A percentile compares a stretch with the other conserved stretches of the same genome.
Conservation (phyloP, 2,329 filamentous ascomycete genomes). For the Aspergillus awamori region DNA sequence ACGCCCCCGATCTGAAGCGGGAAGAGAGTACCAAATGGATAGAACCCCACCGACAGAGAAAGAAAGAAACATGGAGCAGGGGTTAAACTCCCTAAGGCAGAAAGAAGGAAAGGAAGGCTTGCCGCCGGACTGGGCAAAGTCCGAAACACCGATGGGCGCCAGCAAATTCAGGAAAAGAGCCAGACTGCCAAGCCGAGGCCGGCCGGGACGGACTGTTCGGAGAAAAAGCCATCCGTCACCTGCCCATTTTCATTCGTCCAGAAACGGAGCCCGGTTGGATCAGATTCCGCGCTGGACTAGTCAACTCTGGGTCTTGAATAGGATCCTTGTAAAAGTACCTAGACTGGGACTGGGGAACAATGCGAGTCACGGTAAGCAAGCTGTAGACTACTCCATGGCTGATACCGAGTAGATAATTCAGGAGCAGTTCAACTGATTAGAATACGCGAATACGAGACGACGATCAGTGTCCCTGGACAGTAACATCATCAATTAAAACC, state of each 20-base stretch:
- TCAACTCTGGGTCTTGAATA: not conserved
- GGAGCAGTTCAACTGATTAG: too few species aligned
- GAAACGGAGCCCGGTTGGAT: not conserved
- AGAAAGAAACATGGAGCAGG: not conserved
- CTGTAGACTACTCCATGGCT: too few species aligned
- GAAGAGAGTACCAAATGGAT: not conserved
- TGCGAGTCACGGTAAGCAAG: too few species aligned
- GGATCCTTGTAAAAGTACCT: too few species aligned
- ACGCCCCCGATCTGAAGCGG: not conserved
- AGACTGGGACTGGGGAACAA: too few species aligned
- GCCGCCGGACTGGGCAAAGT: not conserved
- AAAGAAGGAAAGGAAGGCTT: not conserved
- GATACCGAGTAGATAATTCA: too few species aligned
- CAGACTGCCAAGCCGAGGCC: not conserved
- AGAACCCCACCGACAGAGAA: conserved; percentile 2
- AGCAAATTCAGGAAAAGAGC: not conserved
- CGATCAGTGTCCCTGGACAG: too few species aligned
- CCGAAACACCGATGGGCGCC: conserved; percentile 1
- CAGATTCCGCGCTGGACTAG: not conserved
- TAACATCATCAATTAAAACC: too few species aligned
- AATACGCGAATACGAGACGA: too few species aligned
- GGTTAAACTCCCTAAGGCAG: not conserved
- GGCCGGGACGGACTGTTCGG: not conserved
- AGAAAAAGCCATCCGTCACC: conserved; percentile 1
- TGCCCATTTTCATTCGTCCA: not conserved